Conservation (phyloP, 352 stramenopile species). For the Aphanomyces stellatus region DNA sequence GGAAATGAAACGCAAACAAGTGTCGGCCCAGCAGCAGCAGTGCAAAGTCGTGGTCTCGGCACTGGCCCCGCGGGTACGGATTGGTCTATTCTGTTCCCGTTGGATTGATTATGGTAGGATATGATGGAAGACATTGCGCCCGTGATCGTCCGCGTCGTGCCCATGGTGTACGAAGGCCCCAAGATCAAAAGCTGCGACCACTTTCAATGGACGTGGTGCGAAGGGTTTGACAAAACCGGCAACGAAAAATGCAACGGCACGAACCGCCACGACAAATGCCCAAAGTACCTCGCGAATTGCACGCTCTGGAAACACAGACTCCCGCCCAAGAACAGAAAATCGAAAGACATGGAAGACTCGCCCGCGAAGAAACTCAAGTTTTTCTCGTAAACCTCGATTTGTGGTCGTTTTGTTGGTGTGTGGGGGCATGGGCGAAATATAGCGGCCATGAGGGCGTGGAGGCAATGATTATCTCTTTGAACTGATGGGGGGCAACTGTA, state of each 20-base stretch:
- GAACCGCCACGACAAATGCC: constrained; percentile 79
- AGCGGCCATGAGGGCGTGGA: too few relatives aligned
- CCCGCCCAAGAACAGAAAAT: constrained; percentile 74
- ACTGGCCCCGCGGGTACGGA: constrained; percentile 25
- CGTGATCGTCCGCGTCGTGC: constrained; percentile 69
- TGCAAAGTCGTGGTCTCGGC: not conserved
- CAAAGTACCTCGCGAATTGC: constrained; percentile 80
- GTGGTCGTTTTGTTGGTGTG: too few relatives aligned
- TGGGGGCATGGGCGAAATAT: too few relatives aligned
- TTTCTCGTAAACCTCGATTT: constrained; percentile 58
- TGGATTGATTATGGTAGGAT: constrained; percentile 37
- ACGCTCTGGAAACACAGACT: constrained; percentile 82
- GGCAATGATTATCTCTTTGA: too few relatives aligned
- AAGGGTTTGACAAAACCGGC: constrained; percentile 72
- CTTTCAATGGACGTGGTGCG: constrained; percentile 83
- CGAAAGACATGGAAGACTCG: constrained; percentile 74
- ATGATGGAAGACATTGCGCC: constrained; percentile 71
- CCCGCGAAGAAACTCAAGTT: constrained; percentile 78
- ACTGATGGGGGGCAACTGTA: too few relatives aligned
- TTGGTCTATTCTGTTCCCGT: not conserved
- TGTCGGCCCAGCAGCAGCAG: constrained; percentile 43
- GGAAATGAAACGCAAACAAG: constrained; percentile 56
- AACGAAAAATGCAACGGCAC: constrained; percentile 81
- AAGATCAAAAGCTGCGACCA: constrained; percentile 82
- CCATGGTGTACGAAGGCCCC: constrained; percentile 49